Conservation (phyloP, 352 stramenopile genomes). For the Peronospora destructor region DNA sequence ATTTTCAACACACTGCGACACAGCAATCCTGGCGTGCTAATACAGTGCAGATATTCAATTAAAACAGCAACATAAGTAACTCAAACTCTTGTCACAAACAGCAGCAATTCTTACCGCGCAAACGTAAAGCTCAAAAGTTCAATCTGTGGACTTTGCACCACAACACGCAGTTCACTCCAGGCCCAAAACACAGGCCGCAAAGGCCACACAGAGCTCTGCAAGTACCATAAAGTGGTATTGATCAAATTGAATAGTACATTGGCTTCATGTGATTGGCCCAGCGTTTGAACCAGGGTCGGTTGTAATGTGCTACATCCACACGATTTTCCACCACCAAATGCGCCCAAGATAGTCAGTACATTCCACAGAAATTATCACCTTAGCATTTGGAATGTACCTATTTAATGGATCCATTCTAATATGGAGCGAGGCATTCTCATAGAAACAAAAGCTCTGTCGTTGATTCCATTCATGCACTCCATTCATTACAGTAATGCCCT, state of each 20-base stretch:
- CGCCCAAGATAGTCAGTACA: slow-evolving; percentile 7
- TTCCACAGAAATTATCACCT: not conserved
- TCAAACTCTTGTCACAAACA: not conserved
- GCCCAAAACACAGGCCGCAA: slow-evolving; percentile 69
- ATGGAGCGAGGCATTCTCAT: slow-evolving; percentile 63
- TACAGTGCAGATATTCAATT: not conserved
- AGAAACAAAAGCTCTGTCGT: slow-evolving; percentile 69
- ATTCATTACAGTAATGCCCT: slow-evolving; percentile 28
- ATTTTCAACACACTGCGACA: slow-evolving; percentile 48
- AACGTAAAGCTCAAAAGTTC: slow-evolving; percentile 53
- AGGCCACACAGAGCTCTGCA: slow-evolving; percentile 49
- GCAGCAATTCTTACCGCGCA: slow-evolving; percentile 27
- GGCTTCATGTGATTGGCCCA: slow-evolving; percentile 58
- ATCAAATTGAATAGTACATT: slow-evolving; percentile 46
- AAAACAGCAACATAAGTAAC: slow-evolving; percentile 3
- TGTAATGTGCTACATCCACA: slow-evolving; percentile 40
- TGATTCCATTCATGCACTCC: slow-evolving; percentile 51
- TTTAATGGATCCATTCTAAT: slow-evolving; percentile 67
- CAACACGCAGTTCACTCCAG: slow-evolving; percentile 69
- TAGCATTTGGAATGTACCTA: slow-evolving; percentile 28
- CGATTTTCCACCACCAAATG: not conserved
- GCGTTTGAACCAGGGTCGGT: slow-evolving; percentile 52
- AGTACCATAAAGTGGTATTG: slow-evolving; percentile 40
- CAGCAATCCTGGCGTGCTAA: slow-evolving; percentile 45
- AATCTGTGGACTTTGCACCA: slow-evolving; percentile 40